Base-by-base conservation (phyloP, 2,329 filamentous ascomycete genomes). In the Emergomyces orientalis region DNA sequence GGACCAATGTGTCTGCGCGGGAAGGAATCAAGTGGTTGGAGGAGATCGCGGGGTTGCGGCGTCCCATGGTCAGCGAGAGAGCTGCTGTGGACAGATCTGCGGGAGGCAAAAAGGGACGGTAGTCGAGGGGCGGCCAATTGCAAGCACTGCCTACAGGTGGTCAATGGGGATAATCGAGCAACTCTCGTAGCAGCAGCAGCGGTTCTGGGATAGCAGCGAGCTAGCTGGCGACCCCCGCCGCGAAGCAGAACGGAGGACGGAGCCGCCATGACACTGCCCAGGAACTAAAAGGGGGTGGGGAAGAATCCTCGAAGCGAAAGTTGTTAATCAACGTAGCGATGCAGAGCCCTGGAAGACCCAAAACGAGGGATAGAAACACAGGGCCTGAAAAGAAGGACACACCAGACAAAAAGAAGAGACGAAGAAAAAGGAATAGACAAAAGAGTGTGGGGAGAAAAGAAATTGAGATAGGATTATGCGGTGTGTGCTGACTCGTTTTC, bases 1-100 rank as follows among this genome's bases (percentile, higher is more conserved):
- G 91, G 91, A 0, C 92, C 92, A 77, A 97, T 96, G 77, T 97
- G 93, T 58, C 93, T 86, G 63, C 88, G 83, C 62, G 88, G 82
- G 71, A 96, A 96, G 49, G 85, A 80, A 71, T 82, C 80, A 52
- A 82, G 73, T 56, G 80, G 79, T 45, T 77, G 76, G 66, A 79
- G 78, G 52, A 76, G 66, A 62, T 79, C 62, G 55, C 70, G 69
- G 25, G 74, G 74, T 57, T 74, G 71, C 19, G 73, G 71, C 27
- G 71, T 72, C 32, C 74, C 92, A 76, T 97, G 93, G 68, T 96
- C 91, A 7, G 91, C 94, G 5, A 92, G 88, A 0, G 93, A 96
- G 74, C 89, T 96, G 72, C 89, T 91, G 75, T 97, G 90, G 25
- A 99, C 93, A 41, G 69, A 67, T 43, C 75, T 72, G 56, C 68